Evolutionary conservation across 1,139 yeast genomes (phyloP).

Genomic region (Pichia sp.): DNA sequence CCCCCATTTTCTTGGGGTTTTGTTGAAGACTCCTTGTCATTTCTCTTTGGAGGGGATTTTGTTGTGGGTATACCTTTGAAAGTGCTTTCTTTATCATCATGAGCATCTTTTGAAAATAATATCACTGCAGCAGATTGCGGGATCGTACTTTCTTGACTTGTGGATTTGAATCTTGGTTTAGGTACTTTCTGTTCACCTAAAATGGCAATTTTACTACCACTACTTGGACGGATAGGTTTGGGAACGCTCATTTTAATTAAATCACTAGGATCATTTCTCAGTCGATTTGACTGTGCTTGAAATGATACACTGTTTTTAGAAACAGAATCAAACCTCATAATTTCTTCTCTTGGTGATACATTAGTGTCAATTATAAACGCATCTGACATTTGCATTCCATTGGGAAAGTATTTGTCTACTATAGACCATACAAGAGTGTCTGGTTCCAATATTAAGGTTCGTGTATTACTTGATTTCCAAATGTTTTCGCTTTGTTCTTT

Average conservation of each 20-base stretch:
- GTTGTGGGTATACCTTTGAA: constrained; percentile 10
- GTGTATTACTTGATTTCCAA: not conserved
- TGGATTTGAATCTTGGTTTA: constrained; percentile 22
- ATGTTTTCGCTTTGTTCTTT: not conserved
- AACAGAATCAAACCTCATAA: constrained; percentile 1
- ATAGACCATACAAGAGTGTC: constrained; percentile 57
- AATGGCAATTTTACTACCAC: constrained; percentile 20
- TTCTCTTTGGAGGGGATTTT: too few relatives aligned
- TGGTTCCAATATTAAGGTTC: constrained; percentile 42
- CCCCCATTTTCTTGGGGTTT: too few relatives aligned
- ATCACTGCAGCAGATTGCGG: constrained; percentile 25
- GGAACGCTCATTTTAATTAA: constrained; percentile 1
- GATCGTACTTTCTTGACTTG: constrained; percentile 3
- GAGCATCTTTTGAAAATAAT: constrained; percentile 24
- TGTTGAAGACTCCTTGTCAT: too few relatives aligned
- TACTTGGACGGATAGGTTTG: not conserved
- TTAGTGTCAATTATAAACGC: constrained; percentile 49
- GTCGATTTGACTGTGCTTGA: not conserved
- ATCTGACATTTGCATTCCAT: constrained; percentile 62
- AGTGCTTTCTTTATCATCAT: constrained; percentile 7
- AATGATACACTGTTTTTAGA: not conserved
- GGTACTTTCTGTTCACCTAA: constrained; percentile 25
- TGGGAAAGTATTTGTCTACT: constrained; percentile 54
- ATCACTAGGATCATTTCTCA: constrained; percentile 3
- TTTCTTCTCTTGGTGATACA: constrained; percentile 3